Base-by-base conservation (phyloP, 176 grass and related monocot species). In the Aegilops umbellulata region DNA sequence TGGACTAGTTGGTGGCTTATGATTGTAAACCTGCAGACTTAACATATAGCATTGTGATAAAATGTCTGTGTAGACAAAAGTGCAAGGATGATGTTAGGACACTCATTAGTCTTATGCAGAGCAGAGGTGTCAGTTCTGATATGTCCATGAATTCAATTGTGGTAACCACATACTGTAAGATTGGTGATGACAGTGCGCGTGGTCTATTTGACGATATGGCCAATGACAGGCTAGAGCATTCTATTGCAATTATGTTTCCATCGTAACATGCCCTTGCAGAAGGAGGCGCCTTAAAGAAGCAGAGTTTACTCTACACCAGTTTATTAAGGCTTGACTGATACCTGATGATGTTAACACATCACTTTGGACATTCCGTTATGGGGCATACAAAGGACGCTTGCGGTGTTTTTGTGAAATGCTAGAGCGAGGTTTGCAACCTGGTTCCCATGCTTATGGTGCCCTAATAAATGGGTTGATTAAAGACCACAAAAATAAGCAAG, bases 401-500 rank as follows among this genome's bases (percentile, higher is more conserved):
- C 1, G 39, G 17, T 80, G 66, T 87, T 83, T 90, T 87, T 68
- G 32, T 87, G 75, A 86, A 77, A 90, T 90, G 72, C 29, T 87
- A 64, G 74, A 79, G 57, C n/a, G 29, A 66, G 65, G 66, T 62
- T 73, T 86, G 20, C 80, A 83, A 44, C 84, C 89, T 20, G 25
- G 84, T 51, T 79, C 84, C 8, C 84, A 74, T 80, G 30, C 80
- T 60, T 87, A 83, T 49, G 70, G 65, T 35, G 23, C 80, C 15
- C 79, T 86, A 72, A 86, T 90, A 79, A 90, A 80, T 83, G 89
- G 89, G 63, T 61, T 87, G 34, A 74, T 84, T 80, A 84, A 87
- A 25, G 23, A 29, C 4, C 87, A 84, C 34, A 80, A 79, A 79
- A 61, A 66, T 68, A 19, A 68, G 80, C 67, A 79, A 42, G 62